Evolutionary conservation across 495 filamentous ascomycete genomes (phyloP), one percentile per base, ranked within the genome.

Genomic region (Aspergillus haitiensis): DNA sequence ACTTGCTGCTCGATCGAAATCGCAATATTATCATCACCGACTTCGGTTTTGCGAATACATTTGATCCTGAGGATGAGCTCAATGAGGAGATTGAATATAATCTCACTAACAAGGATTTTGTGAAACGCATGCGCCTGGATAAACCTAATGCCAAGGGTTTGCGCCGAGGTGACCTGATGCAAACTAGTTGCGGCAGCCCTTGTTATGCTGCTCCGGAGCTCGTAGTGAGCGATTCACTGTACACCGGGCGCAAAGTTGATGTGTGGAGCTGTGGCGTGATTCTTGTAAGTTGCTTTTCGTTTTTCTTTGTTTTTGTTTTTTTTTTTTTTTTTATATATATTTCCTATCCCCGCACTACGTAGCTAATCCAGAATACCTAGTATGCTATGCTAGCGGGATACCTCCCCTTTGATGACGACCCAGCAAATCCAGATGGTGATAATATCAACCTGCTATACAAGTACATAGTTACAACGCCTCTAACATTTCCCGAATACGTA

Each of bases 181-280:
- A 82, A 57, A 83, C 81, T 8, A 83, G 81, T 63, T 83, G 81
- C 68, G 81, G 81, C 33, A 82, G 80, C 66, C 81, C 81, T 6
- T 99, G 94, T 69, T 99, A 99, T 72, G 94, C 94, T 44, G 94
- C 94, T 12, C 94, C 94, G 7, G 94, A 99, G 78, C 82, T 99
- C 39, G 94, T 99, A 15, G 94, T 99, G 58, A 97, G 92, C 72
- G 94, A 99, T 74, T 95, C 91, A 15, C 75, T 99, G 13, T 99
- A 99, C 73, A 99, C 95, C 6, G 94, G 94, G 40, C 84, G 92
- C 32, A 99, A 98, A 72, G 94, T 99, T 13, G 94, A 99, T 70
- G 94, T 99, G 27, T 99, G 94, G 94, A 98, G 94, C 68, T 98
- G 94, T 69, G 94, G 94, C 75, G 94, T 99, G 27, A 99, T 99